phyloP scores from a whole-genome alignment of 2,329 filamentous ascomycete genomes.

The Clarireedia monteithiana region DNA sequence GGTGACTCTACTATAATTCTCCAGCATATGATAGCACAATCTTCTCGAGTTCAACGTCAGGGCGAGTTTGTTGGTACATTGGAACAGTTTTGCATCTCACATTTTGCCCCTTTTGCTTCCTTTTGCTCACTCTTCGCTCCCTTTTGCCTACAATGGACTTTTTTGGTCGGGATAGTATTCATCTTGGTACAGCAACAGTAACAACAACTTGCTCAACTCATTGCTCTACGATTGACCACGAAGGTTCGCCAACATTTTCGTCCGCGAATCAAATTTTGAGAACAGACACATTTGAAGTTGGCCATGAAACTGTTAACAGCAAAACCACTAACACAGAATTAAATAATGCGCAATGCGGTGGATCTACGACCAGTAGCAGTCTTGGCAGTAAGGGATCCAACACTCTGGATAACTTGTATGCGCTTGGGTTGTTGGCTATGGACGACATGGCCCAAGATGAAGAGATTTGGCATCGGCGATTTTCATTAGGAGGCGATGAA shows the following conservation, averaged over 20 bases:
- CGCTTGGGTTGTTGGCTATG: conserved; percentile 32
- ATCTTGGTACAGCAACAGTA: conserved; percentile 15
- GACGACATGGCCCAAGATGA: conserved; percentile 6
- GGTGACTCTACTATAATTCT: no score
- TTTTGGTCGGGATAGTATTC: conserved; percentile 8
- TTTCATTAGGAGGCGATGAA: conserved; percentile 21
- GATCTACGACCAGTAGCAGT: conserved; percentile 17
- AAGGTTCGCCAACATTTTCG: not conserved
- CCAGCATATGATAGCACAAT: no score
- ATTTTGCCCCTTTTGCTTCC: conserved; percentile 19
- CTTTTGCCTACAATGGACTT: conserved; percentile 21
- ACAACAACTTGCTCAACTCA: conserved; percentile 27
- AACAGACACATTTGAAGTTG: not conserved
- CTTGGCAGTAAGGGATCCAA: conserved; percentile 31
- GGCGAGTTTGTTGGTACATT: conserved; percentile 26
- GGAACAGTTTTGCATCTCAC: conserved; percentile 28
- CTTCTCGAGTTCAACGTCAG: no score
- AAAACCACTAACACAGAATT: not conserved
- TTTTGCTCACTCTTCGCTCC: conserved; percentile 5
- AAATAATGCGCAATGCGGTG: conserved; percentile 8
- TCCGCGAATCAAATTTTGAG: not conserved
- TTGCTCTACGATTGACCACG: conserved; percentile 33
- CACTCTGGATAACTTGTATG: conserved; percentile 35
- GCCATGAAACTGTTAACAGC: not conserved
- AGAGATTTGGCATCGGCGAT: conserved; percentile 11